Evolutionary conservation across 352 stramenopile species (phyloP).

Genomic region (Phytophthora kernoviae): DNA sequence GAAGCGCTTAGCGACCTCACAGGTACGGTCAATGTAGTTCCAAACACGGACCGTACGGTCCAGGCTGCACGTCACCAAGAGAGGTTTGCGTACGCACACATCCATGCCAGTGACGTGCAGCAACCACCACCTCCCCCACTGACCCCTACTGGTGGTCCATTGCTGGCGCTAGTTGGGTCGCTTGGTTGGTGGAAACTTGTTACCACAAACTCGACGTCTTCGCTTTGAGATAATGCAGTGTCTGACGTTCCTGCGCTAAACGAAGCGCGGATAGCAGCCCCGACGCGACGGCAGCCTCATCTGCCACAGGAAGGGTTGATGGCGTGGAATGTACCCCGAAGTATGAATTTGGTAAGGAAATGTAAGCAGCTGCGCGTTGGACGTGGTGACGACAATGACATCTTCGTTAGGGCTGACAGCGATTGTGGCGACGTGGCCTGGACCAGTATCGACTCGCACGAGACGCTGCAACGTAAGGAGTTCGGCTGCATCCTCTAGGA

Average conservation of each 20-base stretch:
- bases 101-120: conserved; percentile 89
- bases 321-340: conserved; percentile 13
- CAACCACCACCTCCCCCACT: conserved; percentile 23
- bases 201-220: conserved; percentile 77
- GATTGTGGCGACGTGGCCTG: conserved; percentile 51
- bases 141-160: conserved; percentile 13
- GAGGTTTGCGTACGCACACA: conserved; percentile 91
- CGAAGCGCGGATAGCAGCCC: neutral
- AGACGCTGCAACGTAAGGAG: conserved; percentile 62
- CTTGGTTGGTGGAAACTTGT: conserved; percentile 76
- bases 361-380: conserved; percentile 67
- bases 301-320: conserved; percentile 12
- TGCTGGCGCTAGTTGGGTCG: conserved; percentile 28
- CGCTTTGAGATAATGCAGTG: conserved; percentile 37
- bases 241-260: conserved; percentile 2
- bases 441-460: conserved; percentile 62
- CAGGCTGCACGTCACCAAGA: conserved; percentile 89
- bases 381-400: conserved; percentile 62
- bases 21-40: conserved; percentile 92
- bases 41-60: conserved; percentile 91
- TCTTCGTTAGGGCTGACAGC: conserved; percentile 84
- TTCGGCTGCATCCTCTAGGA: conserved; percentile 29
- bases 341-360: conserved; percentile 74
- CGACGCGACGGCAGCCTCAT: conserved; percentile 25
- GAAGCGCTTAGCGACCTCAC: conserved; percentile 90